Conservation (phyloP, 352 stramenopile genomes). For the Phytophthora idaei region DNA sequence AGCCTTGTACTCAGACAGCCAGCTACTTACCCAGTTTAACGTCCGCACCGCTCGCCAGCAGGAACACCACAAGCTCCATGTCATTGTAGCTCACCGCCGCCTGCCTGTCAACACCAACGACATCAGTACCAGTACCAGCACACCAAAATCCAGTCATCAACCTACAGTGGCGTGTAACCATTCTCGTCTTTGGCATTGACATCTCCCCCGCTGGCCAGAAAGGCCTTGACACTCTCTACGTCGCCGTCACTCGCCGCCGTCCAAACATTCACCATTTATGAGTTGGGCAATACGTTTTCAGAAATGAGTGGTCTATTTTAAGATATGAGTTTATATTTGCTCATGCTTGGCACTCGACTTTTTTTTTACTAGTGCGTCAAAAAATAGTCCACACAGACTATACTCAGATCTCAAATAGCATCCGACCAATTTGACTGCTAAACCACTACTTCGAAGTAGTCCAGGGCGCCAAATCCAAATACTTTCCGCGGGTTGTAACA, state of each 20-base stretch:
- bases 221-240: constrained; percentile 53
- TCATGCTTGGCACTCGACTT: constrained; percentile 11
- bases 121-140: not conserved
- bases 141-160: constrained; percentile 9
- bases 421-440: too few species aligned
- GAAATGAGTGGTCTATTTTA: too few species aligned
- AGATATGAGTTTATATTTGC: not conserved
- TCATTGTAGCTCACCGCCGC: constrained; percentile 76
- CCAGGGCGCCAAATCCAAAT: not conserved
- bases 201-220: constrained; percentile 51
- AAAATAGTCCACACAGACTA: not conserved
- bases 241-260: constrained; percentile 67
- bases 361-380: not conserved
- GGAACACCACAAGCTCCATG: constrained; percentile 56
- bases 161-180: constrained; percentile 72
- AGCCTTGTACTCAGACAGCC: not conserved
- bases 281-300: not conserved
- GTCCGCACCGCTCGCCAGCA: constrained; percentile 51
- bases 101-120: constrained; percentile 37
- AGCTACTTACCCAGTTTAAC: constrained; percentile 43
- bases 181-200: constrained; percentile 67
- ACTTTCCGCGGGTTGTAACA: not conserved
- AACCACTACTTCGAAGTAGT: not conserved
- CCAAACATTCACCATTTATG: constrained; percentile 52
- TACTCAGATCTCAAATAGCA: not conserved